Conservation (phyloP, 306 rosid genomes). For the Quercus dentata region DNA sequence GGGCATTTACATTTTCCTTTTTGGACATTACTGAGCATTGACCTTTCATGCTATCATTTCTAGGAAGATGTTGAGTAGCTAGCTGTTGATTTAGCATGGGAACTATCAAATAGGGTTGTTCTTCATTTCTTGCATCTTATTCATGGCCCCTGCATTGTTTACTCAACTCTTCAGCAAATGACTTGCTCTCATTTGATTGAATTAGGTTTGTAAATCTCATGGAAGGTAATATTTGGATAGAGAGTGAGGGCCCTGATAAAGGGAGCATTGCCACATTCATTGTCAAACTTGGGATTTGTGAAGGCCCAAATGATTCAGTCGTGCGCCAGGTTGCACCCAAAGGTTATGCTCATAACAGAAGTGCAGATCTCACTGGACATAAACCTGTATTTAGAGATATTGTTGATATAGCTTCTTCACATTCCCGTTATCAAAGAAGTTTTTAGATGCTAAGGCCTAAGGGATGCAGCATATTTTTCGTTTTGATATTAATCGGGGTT, state of each 20-base stretch:
- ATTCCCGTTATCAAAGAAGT: conserved; percentile 63
- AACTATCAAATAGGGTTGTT: neutral
- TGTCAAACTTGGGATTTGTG: conserved; percentile 67
- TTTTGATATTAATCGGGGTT: neutral
- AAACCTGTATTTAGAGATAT: conserved; percentile 42
- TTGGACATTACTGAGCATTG: too few species aligned
- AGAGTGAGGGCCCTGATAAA: conserved; percentile 77
- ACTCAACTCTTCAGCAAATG: conserved; percentile 13
- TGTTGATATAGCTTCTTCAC: conserved; percentile 37
- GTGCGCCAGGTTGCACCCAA: conserved; percentile 33
- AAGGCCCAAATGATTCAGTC: conserved; percentile 41
- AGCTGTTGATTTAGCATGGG: neutral
- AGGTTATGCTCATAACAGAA: conserved; percentile 48
- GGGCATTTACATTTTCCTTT: too few species aligned
- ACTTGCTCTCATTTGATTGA: conserved; percentile 7
- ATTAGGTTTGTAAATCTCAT: conserved; percentile 87
- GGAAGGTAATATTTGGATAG: conserved; percentile 95
- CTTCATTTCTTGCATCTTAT: neutral
- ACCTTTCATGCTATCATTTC: neutral
- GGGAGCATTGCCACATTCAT: conserved; percentile 68
- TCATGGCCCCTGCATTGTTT: neutral
- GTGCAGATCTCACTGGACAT: conserved; percentile 60
- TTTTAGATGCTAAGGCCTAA: conserved; percentile 22
- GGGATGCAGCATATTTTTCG: neutral
- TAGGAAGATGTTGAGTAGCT: neutral